phyloP scores from a whole-genome alignment of 2,329 filamentous ascomycete genomes.

The Trichoderma oligosporum region DNA sequence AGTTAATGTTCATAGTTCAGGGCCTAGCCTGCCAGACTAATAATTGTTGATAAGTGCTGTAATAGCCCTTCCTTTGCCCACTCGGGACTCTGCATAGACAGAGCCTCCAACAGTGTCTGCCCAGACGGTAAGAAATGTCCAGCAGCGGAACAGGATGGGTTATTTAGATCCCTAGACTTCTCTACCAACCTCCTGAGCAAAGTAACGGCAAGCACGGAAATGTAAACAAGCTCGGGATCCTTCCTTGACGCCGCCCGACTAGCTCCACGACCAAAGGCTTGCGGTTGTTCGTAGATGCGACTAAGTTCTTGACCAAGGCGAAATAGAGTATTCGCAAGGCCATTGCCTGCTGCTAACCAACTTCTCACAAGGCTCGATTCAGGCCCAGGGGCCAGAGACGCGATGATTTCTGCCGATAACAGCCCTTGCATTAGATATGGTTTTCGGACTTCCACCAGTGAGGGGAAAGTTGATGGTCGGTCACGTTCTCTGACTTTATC shows the following conservation, averaged over 20 bases:
- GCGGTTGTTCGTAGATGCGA: constrained; percentile 53
- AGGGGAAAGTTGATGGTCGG: constrained; percentile 57
- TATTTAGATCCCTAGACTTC: constrained; percentile 59
- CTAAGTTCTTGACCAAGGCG: constrained; percentile 71
- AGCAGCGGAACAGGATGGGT: constrained; percentile 50
- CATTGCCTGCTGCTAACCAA: constrained; percentile 81
- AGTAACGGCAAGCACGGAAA: constrained; percentile 64
- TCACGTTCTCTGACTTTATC: constrained; percentile 53
- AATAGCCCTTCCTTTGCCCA: constrained; percentile 64
- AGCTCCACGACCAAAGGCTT: constrained; percentile 30
- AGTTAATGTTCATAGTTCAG: background rate
- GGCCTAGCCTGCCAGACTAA: constrained; percentile 28
- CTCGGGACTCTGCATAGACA: constrained; percentile 61
- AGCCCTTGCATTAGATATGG: constrained; percentile 89
- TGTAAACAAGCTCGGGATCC: constrained; percentile 55
- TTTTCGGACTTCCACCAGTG: constrained; percentile 77
- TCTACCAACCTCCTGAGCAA: constrained; percentile 66
- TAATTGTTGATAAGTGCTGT: constrained; percentile 61
- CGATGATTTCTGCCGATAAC: constrained; percentile 82
- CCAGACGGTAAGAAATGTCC: constrained; percentile 61
- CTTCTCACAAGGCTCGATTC: constrained; percentile 68
- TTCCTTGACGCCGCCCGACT: constrained; percentile 37
- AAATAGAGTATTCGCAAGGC: constrained; percentile 76
- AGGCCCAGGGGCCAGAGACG: constrained; percentile 66
- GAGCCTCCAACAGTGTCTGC: constrained; percentile 62